Conservation (phyloP, 176 grass and related monocot species). For the sorghum (Sorghum bicolor) region DNA sequence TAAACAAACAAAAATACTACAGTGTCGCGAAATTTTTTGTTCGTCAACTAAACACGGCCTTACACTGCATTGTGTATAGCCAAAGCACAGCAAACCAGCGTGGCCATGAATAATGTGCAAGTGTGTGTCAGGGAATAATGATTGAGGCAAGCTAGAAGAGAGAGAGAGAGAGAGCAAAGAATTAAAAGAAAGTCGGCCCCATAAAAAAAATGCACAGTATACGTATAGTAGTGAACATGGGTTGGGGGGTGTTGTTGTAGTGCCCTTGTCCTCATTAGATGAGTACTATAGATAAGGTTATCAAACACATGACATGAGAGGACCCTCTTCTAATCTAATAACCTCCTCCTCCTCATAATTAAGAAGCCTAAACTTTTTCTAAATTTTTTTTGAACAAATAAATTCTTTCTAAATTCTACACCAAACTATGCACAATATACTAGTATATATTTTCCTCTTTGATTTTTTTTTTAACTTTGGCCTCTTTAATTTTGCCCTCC, state of each 20-base stretch:
- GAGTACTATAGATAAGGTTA: conserved; percentile 48
- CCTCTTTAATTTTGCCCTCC: conserved; percentile 31
- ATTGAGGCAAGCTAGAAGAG: conserved; percentile 8
- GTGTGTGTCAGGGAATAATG: conserved; percentile 36
- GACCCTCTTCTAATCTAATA: conserved; percentile 56
- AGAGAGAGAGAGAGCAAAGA: not conserved
- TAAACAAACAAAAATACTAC: no score
- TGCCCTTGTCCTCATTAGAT: conserved; percentile 41
- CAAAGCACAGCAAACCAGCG: conserved; percentile 39
- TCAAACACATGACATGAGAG: conserved; percentile 19
- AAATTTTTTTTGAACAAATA: no score
- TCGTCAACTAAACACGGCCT: no score
- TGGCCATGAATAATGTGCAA: conserved; percentile 39
- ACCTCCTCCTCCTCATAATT: not conserved
- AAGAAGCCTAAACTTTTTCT: conserved; percentile 25
- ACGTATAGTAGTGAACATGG: conserved; percentile 35
- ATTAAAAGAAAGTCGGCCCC: not conserved
- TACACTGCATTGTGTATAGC: conserved; percentile 40
- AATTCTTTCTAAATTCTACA: conserved; percentile 33
- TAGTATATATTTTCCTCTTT: not conserved
- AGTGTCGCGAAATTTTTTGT: no score
- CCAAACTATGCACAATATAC: conserved; percentile 25
- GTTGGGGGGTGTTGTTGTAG: conserved; percentile 25
- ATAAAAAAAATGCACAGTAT: conserved; percentile 8
- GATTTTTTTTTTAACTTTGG: not conserved